These are phyloP conservation scores for Ambispora gerdemannii DNA, from an alignment of 192 early-diverging fungal species.

Conservation along the genomic window DNA sequence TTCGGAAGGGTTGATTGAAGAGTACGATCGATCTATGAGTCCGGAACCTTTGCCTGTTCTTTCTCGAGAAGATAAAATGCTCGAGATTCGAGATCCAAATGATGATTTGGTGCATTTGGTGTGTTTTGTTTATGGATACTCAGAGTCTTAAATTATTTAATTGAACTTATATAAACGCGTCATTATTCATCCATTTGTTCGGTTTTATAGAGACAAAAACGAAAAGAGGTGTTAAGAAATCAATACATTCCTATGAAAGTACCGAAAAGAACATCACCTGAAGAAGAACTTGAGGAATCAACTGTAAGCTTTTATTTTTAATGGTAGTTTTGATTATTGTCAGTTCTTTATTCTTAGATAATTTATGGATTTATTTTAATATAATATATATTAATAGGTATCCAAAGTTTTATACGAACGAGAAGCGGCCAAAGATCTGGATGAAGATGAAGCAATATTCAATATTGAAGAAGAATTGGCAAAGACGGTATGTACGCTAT, in stretches of 20 bases:
- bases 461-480: conserved; percentile 70
- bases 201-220: conserved; percentile 49
- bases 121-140: conserved; percentile 29
- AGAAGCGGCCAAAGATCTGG: conserved; percentile 70
- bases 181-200: not conserved
- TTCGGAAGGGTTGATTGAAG: conserved; percentile 34
- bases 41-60: conserved; percentile 54
- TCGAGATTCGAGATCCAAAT: conserved; percentile 55
- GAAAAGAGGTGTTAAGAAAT: conserved; percentile 50
- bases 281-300: conserved; percentile 39
- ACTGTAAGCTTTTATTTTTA: no score
- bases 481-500: conserved; percentile 40
- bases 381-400: conserved; percentile 25
- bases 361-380: no score
- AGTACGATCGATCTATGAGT: conserved; percentile 63
- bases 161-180: not conserved
- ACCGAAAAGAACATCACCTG: conserved; percentile 28
- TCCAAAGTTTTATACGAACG: conserved; percentile 63
- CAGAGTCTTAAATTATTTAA: no score
- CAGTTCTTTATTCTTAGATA: no score
- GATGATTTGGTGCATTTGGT: conserved; percentile 63
- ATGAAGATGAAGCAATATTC: conserved; percentile 77
- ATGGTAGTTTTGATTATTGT: no score
- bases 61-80: conserved; percentile 51
- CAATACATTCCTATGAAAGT: conserved; percentile 54